A percentile compares a stretch with the other conserved stretches of the same genome.
These are phyloP conservation scores for Trapa bicornis DNA, from an alignment of 345 rosid genomes.

Conservation along the genomic window DNA sequence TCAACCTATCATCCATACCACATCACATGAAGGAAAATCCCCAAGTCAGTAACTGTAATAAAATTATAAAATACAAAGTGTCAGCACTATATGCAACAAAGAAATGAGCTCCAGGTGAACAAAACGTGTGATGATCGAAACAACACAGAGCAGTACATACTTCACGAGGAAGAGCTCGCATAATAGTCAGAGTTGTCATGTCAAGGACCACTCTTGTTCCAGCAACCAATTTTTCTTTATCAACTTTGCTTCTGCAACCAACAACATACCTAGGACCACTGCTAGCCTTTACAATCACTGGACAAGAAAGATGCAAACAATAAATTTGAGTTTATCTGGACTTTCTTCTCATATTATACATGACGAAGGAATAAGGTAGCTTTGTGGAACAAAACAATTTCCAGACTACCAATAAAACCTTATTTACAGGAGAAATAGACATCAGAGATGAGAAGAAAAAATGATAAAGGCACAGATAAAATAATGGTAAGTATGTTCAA, in stretches of 20 bases:
- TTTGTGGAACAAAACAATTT: not conserved
- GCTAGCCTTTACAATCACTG: conserved; percentile 95
- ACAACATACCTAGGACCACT: conserved; percentile 95
- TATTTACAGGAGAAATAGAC: not conserved
- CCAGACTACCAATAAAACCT: not conserved
- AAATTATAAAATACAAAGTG: not conserved
- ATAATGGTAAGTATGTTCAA: not conserved
- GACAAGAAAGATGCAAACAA: not conserved
- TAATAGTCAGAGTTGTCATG: conserved; percentile 52
- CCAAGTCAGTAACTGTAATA: not conserved
- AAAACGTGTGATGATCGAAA: too few relatives aligned
- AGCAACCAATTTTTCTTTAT: conserved; percentile 72
- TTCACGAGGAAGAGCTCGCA: conserved; percentile 79
- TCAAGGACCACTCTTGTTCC: conserved; percentile 94
- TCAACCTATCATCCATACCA: conserved; percentile 61
- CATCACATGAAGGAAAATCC: conserved; percentile 1
- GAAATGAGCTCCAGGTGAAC: not conserved
- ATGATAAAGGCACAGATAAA: not conserved
- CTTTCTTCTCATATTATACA: not conserved
- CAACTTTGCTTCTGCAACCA: conserved; percentile 94
- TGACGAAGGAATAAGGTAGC: not conserved
- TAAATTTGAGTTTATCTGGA: not conserved
- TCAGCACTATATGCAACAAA: not conserved
- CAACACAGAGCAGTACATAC: conserved; percentile 18
- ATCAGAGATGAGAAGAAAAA: not conserved